Evolutionary conservation across 2,329 filamentous ascomycete species (phyloP).

Genomic region (Fusarium sp.): DNA sequence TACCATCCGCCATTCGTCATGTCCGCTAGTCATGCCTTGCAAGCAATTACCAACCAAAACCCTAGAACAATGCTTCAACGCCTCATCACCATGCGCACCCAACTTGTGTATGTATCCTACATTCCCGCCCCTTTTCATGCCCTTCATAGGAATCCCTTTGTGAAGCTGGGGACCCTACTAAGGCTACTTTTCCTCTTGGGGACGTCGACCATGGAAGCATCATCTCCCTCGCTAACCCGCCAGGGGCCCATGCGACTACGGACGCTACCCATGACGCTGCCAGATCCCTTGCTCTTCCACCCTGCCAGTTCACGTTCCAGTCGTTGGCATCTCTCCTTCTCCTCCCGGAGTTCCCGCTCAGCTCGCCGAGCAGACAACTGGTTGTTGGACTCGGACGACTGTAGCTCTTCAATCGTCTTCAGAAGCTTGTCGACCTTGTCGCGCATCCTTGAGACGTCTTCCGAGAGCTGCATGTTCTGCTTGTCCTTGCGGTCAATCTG

Average conservation of each 20-base stretch:
- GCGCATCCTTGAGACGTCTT: slow-evolving; percentile 85
- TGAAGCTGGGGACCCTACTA: slow-evolving; percentile 73
- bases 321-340: slow-evolving; percentile 81
- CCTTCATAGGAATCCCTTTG: slow-evolving; percentile 78
- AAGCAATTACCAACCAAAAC: slow-evolving; percentile 26
- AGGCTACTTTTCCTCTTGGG: slow-evolving; percentile 75
- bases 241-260: slow-evolving; percentile 51
- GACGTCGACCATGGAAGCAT: slow-evolving; percentile 59
- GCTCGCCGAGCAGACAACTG: slow-evolving; percentile 86
- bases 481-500: slow-evolving; percentile 96
- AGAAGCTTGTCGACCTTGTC: slow-evolving; percentile 93
- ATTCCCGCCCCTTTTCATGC: slow-evolving; percentile 8
- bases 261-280: slow-evolving; percentile 60
- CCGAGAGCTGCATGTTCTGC: slow-evolving; percentile 79
- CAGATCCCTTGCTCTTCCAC: slow-evolving; percentile 74
- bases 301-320: slow-evolving; percentile 90
- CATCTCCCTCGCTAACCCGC: slow-evolving; percentile 55
- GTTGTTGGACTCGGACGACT: slow-evolving; percentile 83
- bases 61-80: slow-evolving; percentile 43
- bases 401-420: slow-evolving; percentile 91
- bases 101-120: slow-evolving; percentile 29
- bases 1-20: slow-evolving; percentile 31
- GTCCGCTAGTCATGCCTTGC: slow-evolving; percentile 12
- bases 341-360: slow-evolving; percentile 89
- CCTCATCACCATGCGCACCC: slow-evolving; percentile 34